A percentile compares a stretch with the other conserved stretches of the same genome.
Conservation (phyloP, 805 yeast species). For the Cyberlindnera bimundalis region DNA sequence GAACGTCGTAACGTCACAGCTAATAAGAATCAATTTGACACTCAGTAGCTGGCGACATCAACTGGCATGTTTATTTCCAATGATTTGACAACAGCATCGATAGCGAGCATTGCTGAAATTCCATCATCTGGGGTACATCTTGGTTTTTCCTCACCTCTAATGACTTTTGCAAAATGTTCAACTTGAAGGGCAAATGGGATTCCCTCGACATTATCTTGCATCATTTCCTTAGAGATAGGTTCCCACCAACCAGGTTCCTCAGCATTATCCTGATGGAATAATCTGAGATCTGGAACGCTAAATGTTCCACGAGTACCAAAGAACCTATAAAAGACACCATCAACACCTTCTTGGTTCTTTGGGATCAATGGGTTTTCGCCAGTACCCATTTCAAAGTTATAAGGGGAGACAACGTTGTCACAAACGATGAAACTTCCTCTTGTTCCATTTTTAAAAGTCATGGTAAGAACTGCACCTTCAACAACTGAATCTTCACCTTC, state of each 20-base stretch:
- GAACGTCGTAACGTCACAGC: neutral
- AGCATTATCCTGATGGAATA: conserved; percentile 17
- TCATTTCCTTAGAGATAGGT: conserved; percentile 12
- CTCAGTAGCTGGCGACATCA: conserved; percentile 12
- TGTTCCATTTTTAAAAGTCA: conserved; percentile 17
- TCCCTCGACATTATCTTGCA: conserved; percentile 13
- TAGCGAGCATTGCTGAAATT: conserved; percentile 20
- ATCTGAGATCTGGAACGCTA: conserved; percentile 17
- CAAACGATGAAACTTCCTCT: conserved; percentile 20
- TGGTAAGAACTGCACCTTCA: conserved; percentile 21
- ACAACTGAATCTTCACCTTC: conserved; percentile 17
- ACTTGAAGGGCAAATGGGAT: conserved; percentile 20
- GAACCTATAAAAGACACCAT: conserved; percentile 21
- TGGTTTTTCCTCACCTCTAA: conserved; percentile 16
- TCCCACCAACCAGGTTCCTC: conserved; percentile 18
- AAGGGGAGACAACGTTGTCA: conserved; percentile 22
- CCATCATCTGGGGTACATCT: conserved; percentile 23
- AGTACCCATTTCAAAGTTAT: conserved; percentile 23
- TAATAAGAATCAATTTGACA: neutral
- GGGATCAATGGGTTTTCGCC: conserved; percentile 23
- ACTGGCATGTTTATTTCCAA: conserved; percentile 16
- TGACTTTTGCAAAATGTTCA: conserved; percentile 21
- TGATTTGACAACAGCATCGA: conserved; percentile 21
- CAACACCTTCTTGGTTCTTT: conserved; percentile 11
- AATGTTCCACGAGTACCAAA: conserved; percentile 21